Conservation (phyloP, 768 basidiomycete genomes). For the Inosperma sp. region DNA sequence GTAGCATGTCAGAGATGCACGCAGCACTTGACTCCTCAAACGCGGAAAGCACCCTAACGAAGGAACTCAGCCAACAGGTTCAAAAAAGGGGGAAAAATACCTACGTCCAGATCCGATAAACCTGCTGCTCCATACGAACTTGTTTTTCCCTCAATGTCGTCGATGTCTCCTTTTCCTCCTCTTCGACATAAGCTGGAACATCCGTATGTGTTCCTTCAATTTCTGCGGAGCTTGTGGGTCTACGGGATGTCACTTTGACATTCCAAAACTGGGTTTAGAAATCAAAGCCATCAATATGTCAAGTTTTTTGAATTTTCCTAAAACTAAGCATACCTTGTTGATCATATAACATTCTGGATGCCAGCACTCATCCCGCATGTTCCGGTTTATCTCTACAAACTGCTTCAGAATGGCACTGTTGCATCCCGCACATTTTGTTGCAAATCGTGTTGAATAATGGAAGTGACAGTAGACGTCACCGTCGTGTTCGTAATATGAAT, state of each 20-base stretch:
- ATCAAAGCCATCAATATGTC: slow-evolving; percentile 1
- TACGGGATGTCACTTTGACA: slow-evolving; percentile 80
- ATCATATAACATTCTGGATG: slow-evolving; percentile 99
- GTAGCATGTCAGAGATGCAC: slow-evolving; percentile 97
- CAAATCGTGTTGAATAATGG: slow-evolving; percentile 98
- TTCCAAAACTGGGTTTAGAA: slow-evolving; percentile 91
- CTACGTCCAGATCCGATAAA: slow-evolving; percentile 98
- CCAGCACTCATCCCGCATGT: slow-evolving; percentile 98
- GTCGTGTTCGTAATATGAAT: slow-evolving; percentile 98
- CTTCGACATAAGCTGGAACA: slow-evolving; percentile 55
- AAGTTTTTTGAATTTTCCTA: background rate
- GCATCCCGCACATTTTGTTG: slow-evolving; percentile 97
- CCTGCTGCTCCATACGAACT: slow-evolving; percentile 91
- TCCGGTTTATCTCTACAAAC: slow-evolving; percentile 98
- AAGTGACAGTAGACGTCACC: slow-evolving; percentile 98
- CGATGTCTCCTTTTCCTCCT: slow-evolving; percentile 78
- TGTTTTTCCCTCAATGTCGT: slow-evolving; percentile 84
- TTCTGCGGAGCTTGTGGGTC: slow-evolving; percentile 59
- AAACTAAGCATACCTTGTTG: slow-evolving; percentile 69
- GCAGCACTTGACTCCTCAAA: slow-evolving; percentile 99
- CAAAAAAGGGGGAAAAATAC: slow-evolving; percentile 29
- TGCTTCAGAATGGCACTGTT: slow-evolving; percentile 97
- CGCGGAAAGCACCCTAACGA: slow-evolving; percentile 78
- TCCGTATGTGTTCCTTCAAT: slow-evolving; percentile 49
- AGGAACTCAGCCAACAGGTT: slow-evolving; percentile 9